Conservation (phyloP, 2,329 filamentous ascomycete genomes). For the Monilinia fructicola region DNA sequence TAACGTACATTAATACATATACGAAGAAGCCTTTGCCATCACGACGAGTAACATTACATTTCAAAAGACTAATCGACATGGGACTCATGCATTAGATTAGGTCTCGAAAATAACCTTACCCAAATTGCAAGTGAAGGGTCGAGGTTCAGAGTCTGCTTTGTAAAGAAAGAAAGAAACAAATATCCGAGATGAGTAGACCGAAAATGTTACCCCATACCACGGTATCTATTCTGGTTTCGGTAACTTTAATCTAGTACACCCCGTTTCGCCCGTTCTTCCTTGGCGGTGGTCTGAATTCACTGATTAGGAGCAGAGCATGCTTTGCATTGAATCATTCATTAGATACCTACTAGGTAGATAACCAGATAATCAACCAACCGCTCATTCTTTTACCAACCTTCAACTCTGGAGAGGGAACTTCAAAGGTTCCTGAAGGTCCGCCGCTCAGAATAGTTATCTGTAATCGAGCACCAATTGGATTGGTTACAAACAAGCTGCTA, state of each 20-base stretch:
- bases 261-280: not conserved
- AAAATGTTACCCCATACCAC: not conserved
- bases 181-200: not conserved
- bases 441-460: not conserved
- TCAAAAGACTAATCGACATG: not conserved
- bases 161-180: not conserved
- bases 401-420: not conserved
- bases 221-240: conserved; percentile 14
- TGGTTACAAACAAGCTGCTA: not conserved
- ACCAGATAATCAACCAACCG: not conserved
- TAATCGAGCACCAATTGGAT: not conserved
- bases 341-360: too few species aligned
- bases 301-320: not conserved
- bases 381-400: not conserved
- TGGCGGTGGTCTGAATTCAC: not conserved
- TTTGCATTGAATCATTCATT: not conserved
- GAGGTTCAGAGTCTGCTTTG: not conserved
- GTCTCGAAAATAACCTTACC: not conserved
- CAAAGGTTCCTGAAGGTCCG: too few species aligned
- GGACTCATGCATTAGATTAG: not conserved
- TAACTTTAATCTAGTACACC: not conserved
- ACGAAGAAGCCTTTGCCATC: not conserved
- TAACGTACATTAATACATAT: conserved; percentile 1
- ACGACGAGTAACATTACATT: not conserved
- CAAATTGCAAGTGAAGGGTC: not conserved